Evolutionary conservation across 495 filamentous ascomycete species (phyloP), one percentile per base, ranked within the genome.

Genomic region (Hypoxylon perforatum): DNA sequence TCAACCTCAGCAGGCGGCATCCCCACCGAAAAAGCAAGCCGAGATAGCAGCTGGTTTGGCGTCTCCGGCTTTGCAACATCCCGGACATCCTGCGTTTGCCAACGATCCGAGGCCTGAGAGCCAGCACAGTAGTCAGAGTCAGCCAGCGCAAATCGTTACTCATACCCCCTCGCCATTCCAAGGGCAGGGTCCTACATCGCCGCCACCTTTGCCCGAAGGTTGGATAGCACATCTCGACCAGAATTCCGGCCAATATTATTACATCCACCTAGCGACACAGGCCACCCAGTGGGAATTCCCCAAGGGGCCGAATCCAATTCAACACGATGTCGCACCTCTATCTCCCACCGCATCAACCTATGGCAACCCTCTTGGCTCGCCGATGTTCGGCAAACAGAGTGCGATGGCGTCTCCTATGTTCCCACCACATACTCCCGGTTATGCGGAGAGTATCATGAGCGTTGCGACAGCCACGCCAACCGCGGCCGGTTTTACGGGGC

Each of bases 231-330:
- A 98, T 72, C 83, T 98, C 6, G 95, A 99, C 73, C 90, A 91
- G 39, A 97, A 89, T 71, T 97, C 93, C 3, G 95, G 96, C 6
- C 95, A 97, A 72, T 99, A 98, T 75, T 99, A 99, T 73, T 99
- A 99, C 73, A 99, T 99, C 64, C 96, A 99, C 75, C 85, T 99
- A 15, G 90, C 95, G 9, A 94, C 95, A 0, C 95, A 97, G 72
- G 92, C 93, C 3, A 99, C 95, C 11, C 95, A 99, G 75, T 99
- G 95, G 95, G 95, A 99, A 67, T 97, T 97, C 71, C 95, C 95
- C 18, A 96, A 97, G 77, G 92, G 91, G 0, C 92, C 93, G 4
- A 94, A 91, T 4, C 92, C 93, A 4, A 76, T 96, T 59, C 90
- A 91, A 70, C 83, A 96, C 58, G 91, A 92, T 49, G 81, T 90